A percentile compares a stretch with the other conserved stretches of the same genome.
Evolutionary conservation across 306 rosid species (phyloP).

Genomic region (Coriaria nepalensis): DNA sequence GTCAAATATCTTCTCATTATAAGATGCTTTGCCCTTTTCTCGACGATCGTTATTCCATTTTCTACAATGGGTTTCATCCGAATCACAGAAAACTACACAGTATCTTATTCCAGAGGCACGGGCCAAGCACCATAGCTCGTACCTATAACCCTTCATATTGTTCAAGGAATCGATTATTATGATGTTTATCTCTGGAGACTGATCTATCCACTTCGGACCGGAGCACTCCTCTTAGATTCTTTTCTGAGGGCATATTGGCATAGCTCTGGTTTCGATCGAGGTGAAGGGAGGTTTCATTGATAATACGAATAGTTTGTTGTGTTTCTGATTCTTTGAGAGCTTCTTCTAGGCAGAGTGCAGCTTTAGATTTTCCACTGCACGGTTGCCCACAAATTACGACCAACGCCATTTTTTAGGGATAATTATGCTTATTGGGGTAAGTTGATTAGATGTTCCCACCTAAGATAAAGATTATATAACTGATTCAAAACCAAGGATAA

Average conservation of each 20-base stretch:
- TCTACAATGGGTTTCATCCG: conserved; percentile 51
- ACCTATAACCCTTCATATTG: conserved; percentile 83
- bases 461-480: background rate
- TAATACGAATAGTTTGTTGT: conserved; percentile 38
- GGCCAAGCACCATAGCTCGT: conserved; percentile 95
- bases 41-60: conserved; percentile 73
- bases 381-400: conserved; percentile 95
- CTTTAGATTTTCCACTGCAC: conserved; percentile 65
- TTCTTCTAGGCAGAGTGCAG: conserved; percentile 46
- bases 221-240: conserved; percentile 80
- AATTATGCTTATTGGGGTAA: background rate
- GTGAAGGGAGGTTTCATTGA: conserved; percentile 67
- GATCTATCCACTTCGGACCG: conserved; percentile 91
- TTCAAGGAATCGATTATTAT: conserved; percentile 79
- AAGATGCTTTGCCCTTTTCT: conserved; percentile 46
- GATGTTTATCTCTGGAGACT: conserved; percentile 46
- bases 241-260: conserved; percentile 80
- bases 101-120: conserved; percentile 76
- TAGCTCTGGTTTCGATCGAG: conserved; percentile 72
- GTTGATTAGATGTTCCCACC: background rate
- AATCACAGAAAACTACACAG: conserved; percentile 68
- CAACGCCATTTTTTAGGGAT: conserved; percentile 47
- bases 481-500: background rate
- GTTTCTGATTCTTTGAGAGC: conserved; percentile 52
- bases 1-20: conserved; percentile 56